Evolutionary conservation across 2,329 filamentous ascomycete genomes (phyloP), one percentile per base, ranked within the genome.

Genomic region (Colletotrichum sp.): DNA sequence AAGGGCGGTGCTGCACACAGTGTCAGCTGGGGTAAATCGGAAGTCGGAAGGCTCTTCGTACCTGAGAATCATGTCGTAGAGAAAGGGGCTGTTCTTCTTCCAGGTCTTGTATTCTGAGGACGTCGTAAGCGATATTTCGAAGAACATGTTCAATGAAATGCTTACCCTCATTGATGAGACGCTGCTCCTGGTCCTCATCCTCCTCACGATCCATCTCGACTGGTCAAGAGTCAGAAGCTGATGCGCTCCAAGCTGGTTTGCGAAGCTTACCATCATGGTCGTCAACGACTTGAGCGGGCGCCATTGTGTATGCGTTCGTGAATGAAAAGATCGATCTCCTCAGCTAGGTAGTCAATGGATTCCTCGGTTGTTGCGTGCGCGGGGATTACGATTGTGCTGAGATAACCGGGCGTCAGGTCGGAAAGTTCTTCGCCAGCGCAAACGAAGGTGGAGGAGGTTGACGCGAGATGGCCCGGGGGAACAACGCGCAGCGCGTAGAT

Each of bases 41-140:
- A 12, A n/a, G 30, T 12, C 4, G 71, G 79, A 6, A 12, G 61
- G 30, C 25, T 19, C 11, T 30, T n/a, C 36, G 79, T 85, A 93
- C 93, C 93, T 96, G 78, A 98, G 90, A 79, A 99, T 97, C 92
- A 98, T 95, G 84, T 99, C 97, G 85, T 99, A 99, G 80, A 99
- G 94, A 83, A 98, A 98, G 5, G 97, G 96, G 79, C 95, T 95
- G 86, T 99, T 99, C 90, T 99, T 99, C 90, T 99, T 99, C 97
- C 97, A 99, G 79, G 96, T 98, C 86, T 99, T 99, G 91, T 99
- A 99, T 85, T 99, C 97, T 96, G 80, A 55, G 39, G 71, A 11
- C 36, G 13, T 4, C n/a, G 22, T 68, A 13, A 69, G 73, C 5
- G 55, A 25, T 13, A 36, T 13, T 2, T 13, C 44, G 11, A 12